These are phyloP conservation scores for Camellia lanceoleosa DNA, from an alignment of 148 eudicot species.

Conservation along the genomic window DNA sequence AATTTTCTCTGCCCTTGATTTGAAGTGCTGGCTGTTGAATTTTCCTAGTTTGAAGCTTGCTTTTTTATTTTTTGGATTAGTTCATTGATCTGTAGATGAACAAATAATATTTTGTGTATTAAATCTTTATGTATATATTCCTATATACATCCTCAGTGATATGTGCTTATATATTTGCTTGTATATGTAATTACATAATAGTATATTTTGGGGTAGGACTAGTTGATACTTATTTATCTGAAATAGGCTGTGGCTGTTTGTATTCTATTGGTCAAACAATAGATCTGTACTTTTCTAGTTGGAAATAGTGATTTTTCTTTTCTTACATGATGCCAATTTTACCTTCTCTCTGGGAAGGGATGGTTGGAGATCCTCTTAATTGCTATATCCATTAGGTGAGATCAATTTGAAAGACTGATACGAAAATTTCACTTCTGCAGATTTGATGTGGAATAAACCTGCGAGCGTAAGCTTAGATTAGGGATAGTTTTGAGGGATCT, in stretches of 20 bases:
- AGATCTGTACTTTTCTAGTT: background rate
- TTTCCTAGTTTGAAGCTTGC: background rate
- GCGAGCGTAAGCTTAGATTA: slow-evolving; percentile 9
- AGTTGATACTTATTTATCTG: background rate
- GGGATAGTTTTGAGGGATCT: slow-evolving; percentile 9
- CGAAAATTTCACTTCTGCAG: slow-evolving; percentile 8
- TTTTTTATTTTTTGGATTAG: background rate
- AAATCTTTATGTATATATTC: background rate
- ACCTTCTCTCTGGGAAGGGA: background rate
- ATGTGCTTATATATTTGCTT: background rate
- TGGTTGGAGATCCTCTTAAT: background rate
- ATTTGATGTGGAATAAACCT: slow-evolving; percentile 18
- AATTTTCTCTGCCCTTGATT: background rate
- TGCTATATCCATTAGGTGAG: background rate
- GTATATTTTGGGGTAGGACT: background rate
- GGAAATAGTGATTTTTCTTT: background rate
- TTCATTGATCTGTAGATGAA: slow-evolving; percentile 2
- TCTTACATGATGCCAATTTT: too few species aligned
- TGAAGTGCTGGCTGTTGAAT: slow-evolving; percentile 1
- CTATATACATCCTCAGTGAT: background rate
- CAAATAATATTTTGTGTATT: too few species aligned
- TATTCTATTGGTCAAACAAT: background rate
- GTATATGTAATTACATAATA: too few species aligned
- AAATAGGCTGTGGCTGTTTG: background rate
- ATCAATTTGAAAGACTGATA: too few species aligned